phyloP scores from a whole-genome alignment of 352 stramenopile genomes.

The Lagenidium sp. region DNA sequence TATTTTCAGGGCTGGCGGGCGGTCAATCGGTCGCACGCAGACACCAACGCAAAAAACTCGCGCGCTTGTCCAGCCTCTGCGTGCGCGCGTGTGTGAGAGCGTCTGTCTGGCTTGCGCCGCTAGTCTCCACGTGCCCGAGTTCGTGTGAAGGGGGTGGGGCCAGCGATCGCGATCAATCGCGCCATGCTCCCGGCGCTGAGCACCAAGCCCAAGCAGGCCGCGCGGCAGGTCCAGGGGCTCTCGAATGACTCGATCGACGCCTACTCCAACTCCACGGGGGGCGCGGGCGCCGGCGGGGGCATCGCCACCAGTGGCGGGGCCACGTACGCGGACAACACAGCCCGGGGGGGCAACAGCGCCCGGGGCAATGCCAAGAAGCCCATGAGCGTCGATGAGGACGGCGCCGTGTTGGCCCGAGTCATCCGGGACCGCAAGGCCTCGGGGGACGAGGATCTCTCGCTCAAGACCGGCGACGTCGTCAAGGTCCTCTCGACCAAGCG shows the following conservation, averaged over 20 bases:
- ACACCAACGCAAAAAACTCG: too few relatives aligned
- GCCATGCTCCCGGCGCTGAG: slow-evolving; percentile 67
- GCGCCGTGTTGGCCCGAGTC: slow-evolving; percentile 33
- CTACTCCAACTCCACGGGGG: slow-evolving; percentile 59
- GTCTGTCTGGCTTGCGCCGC: too few relatives aligned
- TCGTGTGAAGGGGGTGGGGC: too few relatives aligned
- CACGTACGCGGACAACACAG: slow-evolving; percentile 53
- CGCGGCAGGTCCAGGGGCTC: slow-evolving; percentile 70
- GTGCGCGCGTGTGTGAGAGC: too few relatives aligned
- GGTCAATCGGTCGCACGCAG: too few relatives aligned
- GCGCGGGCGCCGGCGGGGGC: too few relatives aligned
- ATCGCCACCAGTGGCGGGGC: slow-evolving; percentile 7
- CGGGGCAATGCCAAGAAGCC: slow-evolving; percentile 12
- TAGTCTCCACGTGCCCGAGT: too few relatives aligned
- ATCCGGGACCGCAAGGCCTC: slow-evolving; percentile 68
- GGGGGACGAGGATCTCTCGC: slow-evolving; percentile 60
- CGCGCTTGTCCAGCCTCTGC: too few relatives aligned
- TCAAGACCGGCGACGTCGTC: slow-evolving; percentile 55
- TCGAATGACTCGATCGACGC: slow-evolving; percentile 84
- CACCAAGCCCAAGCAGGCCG: slow-evolving; percentile 75
- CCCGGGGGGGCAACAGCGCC: slow-evolving; percentile 8
- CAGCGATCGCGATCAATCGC: background rate
- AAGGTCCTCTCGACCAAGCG: slow-evolving; percentile 70
- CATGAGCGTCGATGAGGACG: slow-evolving; percentile 12
- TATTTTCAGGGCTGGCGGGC: too few relatives aligned